These are phyloP conservation scores for Aspergillus hancockii DNA, from an alignment of 495 filamentous ascomycete species.

Conservation along the genomic window DNA sequence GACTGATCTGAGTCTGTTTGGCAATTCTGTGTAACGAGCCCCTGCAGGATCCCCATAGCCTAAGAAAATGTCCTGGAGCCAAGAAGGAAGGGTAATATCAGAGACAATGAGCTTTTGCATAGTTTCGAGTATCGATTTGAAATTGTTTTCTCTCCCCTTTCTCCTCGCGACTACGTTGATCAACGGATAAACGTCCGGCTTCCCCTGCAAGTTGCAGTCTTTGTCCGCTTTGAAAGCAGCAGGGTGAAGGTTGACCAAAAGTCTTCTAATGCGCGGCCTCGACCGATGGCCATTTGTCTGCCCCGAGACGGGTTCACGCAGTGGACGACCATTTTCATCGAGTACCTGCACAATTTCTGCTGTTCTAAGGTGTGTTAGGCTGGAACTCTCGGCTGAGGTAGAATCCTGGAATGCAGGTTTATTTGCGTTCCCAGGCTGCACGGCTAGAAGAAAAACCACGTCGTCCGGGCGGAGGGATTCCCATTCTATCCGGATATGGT, in stretches of 20 bases:
- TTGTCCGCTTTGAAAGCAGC: constrained; percentile 77
- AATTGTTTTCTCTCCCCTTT: constrained; percentile 92
- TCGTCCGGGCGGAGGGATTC: constrained; percentile 86
- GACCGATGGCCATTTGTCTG: constrained; percentile 53
- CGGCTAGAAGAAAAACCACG: constrained; percentile 81
- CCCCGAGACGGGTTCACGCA: constrained; percentile 59
- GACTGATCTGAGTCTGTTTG: constrained; percentile 72
- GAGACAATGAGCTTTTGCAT: constrained; percentile 85
- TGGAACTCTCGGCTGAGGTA: constrained; percentile 51
- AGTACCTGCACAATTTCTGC: constrained; percentile 86
- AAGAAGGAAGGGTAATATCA: constrained; percentile 81
- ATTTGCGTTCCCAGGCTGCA: constrained; percentile 53
- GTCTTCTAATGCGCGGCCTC: constrained; percentile 60
- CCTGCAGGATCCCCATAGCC: constrained; percentile 91
- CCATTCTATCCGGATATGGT: constrained; percentile 82
- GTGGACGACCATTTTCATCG: constrained; percentile 79
- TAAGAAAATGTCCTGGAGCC: constrained; percentile 95
- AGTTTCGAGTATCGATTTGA: constrained; percentile 89
- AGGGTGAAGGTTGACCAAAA: constrained; percentile 82
- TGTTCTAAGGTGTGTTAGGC: constrained; percentile 71
- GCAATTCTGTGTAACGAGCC: constrained; percentile 80
- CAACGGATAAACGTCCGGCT: constrained; percentile 75
- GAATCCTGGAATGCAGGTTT: constrained; percentile 56
- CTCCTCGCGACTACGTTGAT: constrained; percentile 88
- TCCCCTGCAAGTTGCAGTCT: constrained; percentile 60